These are phyloP conservation scores for Saccharum hybrid DNA, from an alignment of 202 grass and related monocot species.

Conservation along the genomic window DNA sequence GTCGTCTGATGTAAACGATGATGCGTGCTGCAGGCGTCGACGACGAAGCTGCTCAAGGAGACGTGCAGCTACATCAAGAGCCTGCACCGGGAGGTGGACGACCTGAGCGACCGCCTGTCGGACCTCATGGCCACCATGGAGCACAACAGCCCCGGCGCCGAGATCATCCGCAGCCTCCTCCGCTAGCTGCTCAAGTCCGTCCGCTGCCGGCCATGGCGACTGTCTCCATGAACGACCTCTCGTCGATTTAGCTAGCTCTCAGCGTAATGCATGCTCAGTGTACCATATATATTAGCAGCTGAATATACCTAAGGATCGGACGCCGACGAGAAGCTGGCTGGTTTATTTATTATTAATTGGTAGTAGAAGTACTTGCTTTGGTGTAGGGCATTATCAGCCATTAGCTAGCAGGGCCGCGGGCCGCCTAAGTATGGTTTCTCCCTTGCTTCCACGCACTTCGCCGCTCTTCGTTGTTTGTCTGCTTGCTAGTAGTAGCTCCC, in stretches of 20 bases:
- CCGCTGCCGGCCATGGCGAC: background rate
- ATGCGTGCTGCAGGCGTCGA: conserved; percentile 49
- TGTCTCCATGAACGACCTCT: background rate
- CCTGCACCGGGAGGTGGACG: conserved; percentile 77
- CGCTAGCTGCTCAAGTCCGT: conserved; percentile 32
- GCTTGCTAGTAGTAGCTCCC: background rate
- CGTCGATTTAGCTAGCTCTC: conserved; percentile 13
- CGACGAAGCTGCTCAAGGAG: conserved; percentile 79
- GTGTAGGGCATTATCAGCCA: conserved; percentile 22
- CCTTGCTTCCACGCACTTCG: background rate
- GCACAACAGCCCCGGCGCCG: conserved; percentile 63
- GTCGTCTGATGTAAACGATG: background rate
- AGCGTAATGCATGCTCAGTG: background rate
- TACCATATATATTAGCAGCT: conserved; percentile 31
- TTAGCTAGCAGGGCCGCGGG: background rate
- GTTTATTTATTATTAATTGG: conserved; percentile 15
- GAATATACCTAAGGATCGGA: background rate
- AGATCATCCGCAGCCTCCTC: conserved; percentile 78
- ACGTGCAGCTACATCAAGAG: conserved; percentile 97
- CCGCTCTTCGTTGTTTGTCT: background rate
- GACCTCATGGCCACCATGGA: conserved; percentile 73
- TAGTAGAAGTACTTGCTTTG: background rate
- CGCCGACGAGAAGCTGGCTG: background rate
- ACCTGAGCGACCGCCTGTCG: conserved; percentile 73
- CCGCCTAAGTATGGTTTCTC: background rate